phyloP scores from a whole-genome alignment of 768 basidiomycete species.

The Russula earlei region DNA sequence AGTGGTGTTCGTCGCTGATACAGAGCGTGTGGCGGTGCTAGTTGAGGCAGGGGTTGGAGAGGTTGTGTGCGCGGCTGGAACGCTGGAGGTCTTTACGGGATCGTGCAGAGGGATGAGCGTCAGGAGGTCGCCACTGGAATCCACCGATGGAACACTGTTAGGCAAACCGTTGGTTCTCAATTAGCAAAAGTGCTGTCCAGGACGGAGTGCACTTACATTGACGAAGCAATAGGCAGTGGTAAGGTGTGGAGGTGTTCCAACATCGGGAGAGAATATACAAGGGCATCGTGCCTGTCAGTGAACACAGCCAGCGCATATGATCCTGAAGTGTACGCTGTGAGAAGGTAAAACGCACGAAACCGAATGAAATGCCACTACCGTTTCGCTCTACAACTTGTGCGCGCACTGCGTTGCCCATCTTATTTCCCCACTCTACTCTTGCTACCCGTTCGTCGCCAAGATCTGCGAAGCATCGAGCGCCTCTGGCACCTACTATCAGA shows the following conservation, averaged over 20 bases:
- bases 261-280: constrained; percentile 55
- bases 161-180: not conserved
- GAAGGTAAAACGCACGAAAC: not conserved
- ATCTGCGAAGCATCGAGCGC: constrained; percentile 45
- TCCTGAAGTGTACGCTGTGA: constrained; percentile 33
- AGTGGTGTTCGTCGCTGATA: not conserved
- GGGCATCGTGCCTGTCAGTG: constrained; percentile 38
- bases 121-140: constrained; percentile 17
- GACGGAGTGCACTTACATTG: constrained; percentile 3
- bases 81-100: not conserved
- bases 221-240: constrained; percentile 6
- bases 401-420: constrained; percentile 39
- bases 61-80: not conserved
- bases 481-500: constrained; percentile 49
- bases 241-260: constrained; percentile 46
- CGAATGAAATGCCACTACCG: constrained; percentile 31
- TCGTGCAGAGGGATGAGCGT: constrained; percentile 13
- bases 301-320: constrained; percentile 43
- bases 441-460: constrained; percentile 58
- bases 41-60: constrained; percentile 28
- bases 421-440: constrained; percentile 54
- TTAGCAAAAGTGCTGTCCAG: not conserved
- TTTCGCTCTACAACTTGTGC: constrained; percentile 51
- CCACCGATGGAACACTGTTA: constrained; percentile 29
- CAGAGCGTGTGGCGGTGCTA: not conserved